These are phyloP conservation scores for Mollisiaceae sp. DNA, from an alignment of 2,329 filamentous ascomycete species.

Conservation along the genomic window DNA sequence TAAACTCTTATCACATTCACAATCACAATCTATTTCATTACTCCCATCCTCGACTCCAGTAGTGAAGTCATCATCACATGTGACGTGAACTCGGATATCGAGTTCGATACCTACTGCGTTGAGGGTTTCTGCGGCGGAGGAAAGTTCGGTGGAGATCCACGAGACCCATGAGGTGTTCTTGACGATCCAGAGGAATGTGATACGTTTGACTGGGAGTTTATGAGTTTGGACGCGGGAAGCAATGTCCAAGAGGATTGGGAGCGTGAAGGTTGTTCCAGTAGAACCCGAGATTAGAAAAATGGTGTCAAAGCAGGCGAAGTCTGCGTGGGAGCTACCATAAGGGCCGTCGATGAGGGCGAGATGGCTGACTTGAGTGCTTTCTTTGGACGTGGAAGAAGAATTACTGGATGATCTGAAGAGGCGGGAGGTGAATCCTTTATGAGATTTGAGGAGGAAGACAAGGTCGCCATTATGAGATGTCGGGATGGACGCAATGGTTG, in stretches of 20 bases:
- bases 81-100: constrained; percentile 44
- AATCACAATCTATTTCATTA: constrained; percentile 1
- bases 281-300: constrained; percentile 63
- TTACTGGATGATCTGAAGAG: constrained; percentile 51
- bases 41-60: neutral
- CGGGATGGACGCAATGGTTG: constrained; percentile 61
- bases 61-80: constrained; percentile 25
- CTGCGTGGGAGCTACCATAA: constrained; percentile 53
- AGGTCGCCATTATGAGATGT: constrained; percentile 61
- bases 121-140: constrained; percentile 49
- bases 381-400: constrained; percentile 27
- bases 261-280: constrained; percentile 78
- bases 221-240: constrained; percentile 21
- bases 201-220: constrained; percentile 48
- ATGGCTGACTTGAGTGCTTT: constrained; percentile 32
- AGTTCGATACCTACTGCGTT: constrained; percentile 43
- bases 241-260: constrained; percentile 70
- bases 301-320: constrained; percentile 63
- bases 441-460: constrained; percentile 62
- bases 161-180: constrained; percentile 56
- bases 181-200: constrained; percentile 64
- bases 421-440: constrained; percentile 61
- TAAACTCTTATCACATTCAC: constrained; percentile 11
- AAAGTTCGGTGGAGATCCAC: constrained; percentile 59
- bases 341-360: constrained; percentile 58